phyloP scores from a whole-genome alignment of 2,329 filamentous ascomycete genomes.

The Epichloe gansuensis region DNA sequence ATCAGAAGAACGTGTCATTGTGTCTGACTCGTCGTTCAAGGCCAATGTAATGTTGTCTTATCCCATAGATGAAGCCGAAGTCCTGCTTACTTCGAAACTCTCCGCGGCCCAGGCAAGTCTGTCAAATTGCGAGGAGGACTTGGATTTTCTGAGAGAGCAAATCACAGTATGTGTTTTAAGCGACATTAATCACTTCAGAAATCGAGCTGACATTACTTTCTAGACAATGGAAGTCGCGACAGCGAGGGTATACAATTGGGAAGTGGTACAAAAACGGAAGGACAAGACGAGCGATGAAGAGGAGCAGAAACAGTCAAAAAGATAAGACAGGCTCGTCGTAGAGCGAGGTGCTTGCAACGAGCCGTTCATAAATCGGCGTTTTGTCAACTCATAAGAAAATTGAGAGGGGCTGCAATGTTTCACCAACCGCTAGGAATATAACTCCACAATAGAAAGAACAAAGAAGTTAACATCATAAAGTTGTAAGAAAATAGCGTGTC shows the following conservation, averaged over 20 bases:
- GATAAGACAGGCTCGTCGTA: constrained; percentile 14
- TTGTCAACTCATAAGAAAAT: not conserved
- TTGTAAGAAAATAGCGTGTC: too few species aligned
- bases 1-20: not conserved
- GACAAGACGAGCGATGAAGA: constrained; percentile 59
- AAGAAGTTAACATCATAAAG: not conserved
- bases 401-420: not conserved
- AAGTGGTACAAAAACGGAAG: constrained; percentile 89
- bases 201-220: constrained; percentile 2
- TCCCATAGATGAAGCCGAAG: constrained; percentile 75
- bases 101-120: constrained; percentile 67
- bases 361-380: not conserved
- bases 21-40: constrained; percentile 26
- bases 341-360: not conserved
- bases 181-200: not conserved
- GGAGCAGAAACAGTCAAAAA: constrained; percentile 25
- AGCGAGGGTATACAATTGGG: constrained; percentile 98
- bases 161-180: constrained; percentile 63
- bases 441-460: not conserved
- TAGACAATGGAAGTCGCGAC: constrained; percentile 94
- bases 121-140: constrained; percentile 85
- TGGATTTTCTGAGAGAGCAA: constrained; percentile 91
- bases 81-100: constrained; percentile 65
- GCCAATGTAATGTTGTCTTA: constrained; percentile 98
- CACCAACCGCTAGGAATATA: not conserved